Conservation (phyloP, 2,329 filamentous ascomycete species). For the Ophiosphaerella narmari region DNA sequence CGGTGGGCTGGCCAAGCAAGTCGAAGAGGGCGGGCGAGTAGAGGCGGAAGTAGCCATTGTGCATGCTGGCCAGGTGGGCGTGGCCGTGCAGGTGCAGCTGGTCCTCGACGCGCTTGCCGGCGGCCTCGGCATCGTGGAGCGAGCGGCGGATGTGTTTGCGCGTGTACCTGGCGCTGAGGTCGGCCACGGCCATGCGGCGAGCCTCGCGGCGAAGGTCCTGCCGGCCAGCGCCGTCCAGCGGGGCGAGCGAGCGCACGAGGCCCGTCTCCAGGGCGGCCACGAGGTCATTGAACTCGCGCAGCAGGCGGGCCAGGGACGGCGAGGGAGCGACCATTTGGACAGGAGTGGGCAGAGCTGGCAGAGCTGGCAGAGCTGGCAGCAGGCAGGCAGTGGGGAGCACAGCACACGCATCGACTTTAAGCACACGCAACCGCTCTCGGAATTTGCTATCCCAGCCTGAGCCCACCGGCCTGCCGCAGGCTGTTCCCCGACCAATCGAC, state of each 20-base stretch:
- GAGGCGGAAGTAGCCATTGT: conserved; percentile 43
- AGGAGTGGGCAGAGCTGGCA: too few relatives aligned
- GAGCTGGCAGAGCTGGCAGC: not conserved
- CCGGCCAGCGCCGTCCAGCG: conserved; percentile 7
- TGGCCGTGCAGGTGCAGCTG: conserved; percentile 24
- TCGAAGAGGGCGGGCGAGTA: conserved; percentile 44
- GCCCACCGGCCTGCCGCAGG: conserved; percentile 13
- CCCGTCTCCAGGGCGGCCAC: conserved; percentile 34
- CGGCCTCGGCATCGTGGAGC: conserved; percentile 34
- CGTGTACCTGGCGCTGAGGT: conserved; percentile 37
- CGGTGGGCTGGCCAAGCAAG: conserved; percentile 39
- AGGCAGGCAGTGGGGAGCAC: not conserved
- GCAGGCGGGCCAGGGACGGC: conserved; percentile 33
- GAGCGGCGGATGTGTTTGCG: conserved; percentile 40
- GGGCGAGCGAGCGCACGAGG: conserved; percentile 35
- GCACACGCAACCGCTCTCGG: not conserved
- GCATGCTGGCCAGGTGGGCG: conserved; percentile 26
- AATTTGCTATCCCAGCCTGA: conserved; percentile 9
- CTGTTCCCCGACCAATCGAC: conserved; percentile 22
- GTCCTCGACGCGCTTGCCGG: conserved; percentile 38
- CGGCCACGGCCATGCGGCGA: conserved; percentile 38
- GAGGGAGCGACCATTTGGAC: not conserved
- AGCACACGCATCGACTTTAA: too few relatives aligned
- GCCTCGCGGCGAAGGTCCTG: conserved; percentile 34
- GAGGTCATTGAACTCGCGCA: conserved; percentile 42